Percentiles rank a stretch among this genome's conserved stretches.
These are phyloP conservation scores for Reutealis trisperma DNA, from an alignment of 345 rosid species.

Conservation along the genomic window DNA sequence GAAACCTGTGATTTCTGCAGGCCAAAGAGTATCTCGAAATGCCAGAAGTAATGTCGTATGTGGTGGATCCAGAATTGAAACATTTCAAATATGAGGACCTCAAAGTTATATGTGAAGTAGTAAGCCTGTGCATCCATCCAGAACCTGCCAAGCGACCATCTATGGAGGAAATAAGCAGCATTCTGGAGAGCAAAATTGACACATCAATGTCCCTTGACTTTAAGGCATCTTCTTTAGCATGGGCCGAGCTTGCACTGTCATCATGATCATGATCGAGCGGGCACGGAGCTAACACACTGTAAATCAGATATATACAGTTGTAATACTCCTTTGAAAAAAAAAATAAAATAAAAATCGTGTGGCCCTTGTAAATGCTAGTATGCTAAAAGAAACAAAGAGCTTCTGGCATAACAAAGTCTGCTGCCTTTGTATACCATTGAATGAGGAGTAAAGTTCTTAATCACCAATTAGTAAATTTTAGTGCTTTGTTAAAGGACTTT, in stretches of 20 bases:
- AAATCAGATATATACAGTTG: slow-evolving; percentile 36
- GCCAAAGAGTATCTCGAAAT: slow-evolving; percentile 82
- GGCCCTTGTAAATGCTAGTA: slow-evolving; percentile 45
- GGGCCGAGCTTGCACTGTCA: slow-evolving; percentile 94
- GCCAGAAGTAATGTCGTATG: slow-evolving; percentile 71
- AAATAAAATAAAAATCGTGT: too few relatives aligned
- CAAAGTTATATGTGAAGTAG: slow-evolving; percentile 72
- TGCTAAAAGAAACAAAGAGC: slow-evolving; percentile 32
- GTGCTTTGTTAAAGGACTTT: background rate
- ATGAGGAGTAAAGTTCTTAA: slow-evolving; percentile 31
- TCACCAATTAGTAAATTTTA: slow-evolving; percentile 17
- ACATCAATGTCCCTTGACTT: slow-evolving; percentile 69
- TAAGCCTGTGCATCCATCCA: slow-evolving; percentile 61
- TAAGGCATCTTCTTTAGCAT: slow-evolving; percentile 83
- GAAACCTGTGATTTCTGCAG: slow-evolving; percentile 35
- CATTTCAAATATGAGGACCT: slow-evolving; percentile 78
- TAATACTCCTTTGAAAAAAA: too few relatives aligned
- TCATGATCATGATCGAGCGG: slow-evolving; percentile 42
- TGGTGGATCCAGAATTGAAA: slow-evolving; percentile 90
- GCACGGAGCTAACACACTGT: slow-evolving; percentile 28
- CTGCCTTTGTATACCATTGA: slow-evolving; percentile 32
- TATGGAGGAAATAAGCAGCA: slow-evolving; percentile 61
- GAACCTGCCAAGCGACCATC: slow-evolving; percentile 58
- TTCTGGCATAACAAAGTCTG: slow-evolving; percentile 22
- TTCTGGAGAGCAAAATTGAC: slow-evolving; percentile 71